Conservation (phyloP, 495 filamentous ascomycete genomes). For the Cryomyces minteri region DNA sequence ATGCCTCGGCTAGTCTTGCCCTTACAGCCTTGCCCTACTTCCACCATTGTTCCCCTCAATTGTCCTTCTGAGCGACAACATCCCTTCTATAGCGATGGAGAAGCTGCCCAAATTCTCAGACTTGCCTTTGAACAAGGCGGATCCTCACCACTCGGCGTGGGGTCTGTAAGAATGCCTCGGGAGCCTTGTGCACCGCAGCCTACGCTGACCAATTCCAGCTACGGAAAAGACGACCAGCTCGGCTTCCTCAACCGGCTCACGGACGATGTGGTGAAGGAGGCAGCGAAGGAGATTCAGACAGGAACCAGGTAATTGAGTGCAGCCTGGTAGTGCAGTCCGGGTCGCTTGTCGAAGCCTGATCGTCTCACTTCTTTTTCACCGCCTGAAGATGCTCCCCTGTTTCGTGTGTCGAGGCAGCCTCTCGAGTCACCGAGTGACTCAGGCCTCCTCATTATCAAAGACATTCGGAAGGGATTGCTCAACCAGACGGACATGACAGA, state of each 20-base stretch:
- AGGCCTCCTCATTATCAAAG: no score
- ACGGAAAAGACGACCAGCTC: conserved; percentile 18
- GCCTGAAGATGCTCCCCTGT: no score
- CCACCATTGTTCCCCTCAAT: no score
- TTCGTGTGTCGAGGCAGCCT: no score
- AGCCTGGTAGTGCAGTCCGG: no score
- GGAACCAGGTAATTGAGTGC: conserved; percentile 7
- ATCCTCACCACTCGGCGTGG: conserved; percentile 17
- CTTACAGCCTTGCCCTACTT: background rate
- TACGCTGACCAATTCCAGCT: conserved; percentile 4
- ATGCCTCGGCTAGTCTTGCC: no score
- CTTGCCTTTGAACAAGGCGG: conserved; percentile 11
- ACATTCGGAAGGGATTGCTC: no score
- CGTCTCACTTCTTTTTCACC: no score
- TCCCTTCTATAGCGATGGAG: conserved; percentile 2
- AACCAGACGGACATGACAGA: no score
- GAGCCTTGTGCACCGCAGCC: background rate
- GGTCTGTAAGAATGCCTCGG: conserved; percentile 8
- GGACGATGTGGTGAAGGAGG: conserved; percentile 14
- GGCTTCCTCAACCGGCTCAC: conserved; percentile 18
- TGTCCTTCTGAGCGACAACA: no score
- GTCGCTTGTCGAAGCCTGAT: no score
- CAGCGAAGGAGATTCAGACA: conserved; percentile 18
- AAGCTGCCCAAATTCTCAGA: conserved; percentile 13
- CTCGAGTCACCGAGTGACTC: no score